Conservation (phyloP, 495 filamentous ascomycete genomes). For the Neurospora intermedia region DNA sequence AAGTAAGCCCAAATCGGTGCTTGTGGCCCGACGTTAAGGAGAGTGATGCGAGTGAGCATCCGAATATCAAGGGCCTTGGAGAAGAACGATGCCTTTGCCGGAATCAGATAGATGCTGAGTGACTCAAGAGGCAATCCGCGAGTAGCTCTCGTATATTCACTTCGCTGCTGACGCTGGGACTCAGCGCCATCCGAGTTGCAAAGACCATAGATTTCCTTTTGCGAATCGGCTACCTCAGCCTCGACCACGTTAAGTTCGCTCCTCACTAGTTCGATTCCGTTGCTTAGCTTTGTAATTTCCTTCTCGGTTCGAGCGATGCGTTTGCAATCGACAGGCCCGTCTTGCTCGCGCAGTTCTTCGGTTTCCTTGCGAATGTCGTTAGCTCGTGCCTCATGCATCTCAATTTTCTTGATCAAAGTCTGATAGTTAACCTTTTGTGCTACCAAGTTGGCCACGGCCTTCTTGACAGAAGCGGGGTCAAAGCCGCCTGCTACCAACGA, state of each 20-base stretch:
- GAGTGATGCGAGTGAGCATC: constrained; percentile 39
- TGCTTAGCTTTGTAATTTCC: constrained; percentile 3
- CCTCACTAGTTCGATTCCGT: constrained; percentile 12
- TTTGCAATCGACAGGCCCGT: neutral
- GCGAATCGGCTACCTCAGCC: constrained; percentile 14
- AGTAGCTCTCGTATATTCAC: constrained; percentile 41
- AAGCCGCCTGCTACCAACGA: neutral
- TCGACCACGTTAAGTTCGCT: constrained; percentile 13
- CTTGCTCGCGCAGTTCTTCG: constrained; percentile 3
- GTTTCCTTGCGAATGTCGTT: constrained; percentile 12
- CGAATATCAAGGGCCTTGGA: constrained; percentile 41
- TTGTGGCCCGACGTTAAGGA: constrained; percentile 52
- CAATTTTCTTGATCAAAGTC: constrained; percentile 14
- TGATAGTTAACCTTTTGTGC: constrained; percentile 14
- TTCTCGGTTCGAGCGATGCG: constrained; percentile 10
- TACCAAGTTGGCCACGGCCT: constrained; percentile 5
- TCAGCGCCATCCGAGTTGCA: constrained; percentile 1
- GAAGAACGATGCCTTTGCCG: constrained; percentile 43
- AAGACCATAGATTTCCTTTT: constrained; percentile 5
- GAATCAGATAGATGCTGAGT: constrained; percentile 46
- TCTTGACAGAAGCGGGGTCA: neutral
- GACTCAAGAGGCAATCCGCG: constrained; percentile 42
- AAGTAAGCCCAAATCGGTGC: constrained; percentile 45
- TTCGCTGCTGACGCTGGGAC: constrained; percentile 19
- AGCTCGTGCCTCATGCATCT: constrained; percentile 9